Conservation (phyloP, 2,329 filamentous ascomycete genomes). For the Acrocalymma vagum region DNA sequence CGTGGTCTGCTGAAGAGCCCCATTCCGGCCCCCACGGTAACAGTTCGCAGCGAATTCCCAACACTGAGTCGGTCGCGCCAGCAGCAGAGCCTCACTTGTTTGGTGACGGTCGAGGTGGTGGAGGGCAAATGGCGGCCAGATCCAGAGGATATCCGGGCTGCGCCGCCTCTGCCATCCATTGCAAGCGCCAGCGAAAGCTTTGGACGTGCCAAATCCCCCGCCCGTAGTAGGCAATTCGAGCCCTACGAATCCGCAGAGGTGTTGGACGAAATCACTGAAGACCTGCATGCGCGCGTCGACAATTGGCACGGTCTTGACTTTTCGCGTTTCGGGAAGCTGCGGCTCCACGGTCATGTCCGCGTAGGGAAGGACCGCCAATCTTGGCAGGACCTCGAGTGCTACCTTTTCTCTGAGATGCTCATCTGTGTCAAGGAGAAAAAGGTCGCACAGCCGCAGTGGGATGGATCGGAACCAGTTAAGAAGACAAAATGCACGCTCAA, state of each 20-base stretch:
- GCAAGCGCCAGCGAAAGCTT: constrained; percentile 57
- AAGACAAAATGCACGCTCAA: constrained; percentile 86
- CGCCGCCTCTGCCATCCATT: constrained; percentile 59
- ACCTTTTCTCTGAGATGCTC: constrained; percentile 97
- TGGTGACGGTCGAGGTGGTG: constrained; percentile 92
- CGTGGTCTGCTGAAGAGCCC: constrained; percentile 78
- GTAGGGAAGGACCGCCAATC: constrained; percentile 96
- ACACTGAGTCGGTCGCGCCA: constrained; percentile 91
- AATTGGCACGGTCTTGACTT: constrained; percentile 99
- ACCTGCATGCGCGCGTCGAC: constrained; percentile 85
- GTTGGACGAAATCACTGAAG: constrained; percentile 86
- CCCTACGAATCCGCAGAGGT: constrained; percentile 80
- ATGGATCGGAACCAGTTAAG: constrained; percentile 64
- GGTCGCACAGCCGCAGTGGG: constrained; percentile 71
- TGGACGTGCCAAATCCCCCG: constrained; percentile 66
- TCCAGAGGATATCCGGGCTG: constrained; percentile 74
- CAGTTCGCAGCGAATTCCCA: constrained; percentile 94
- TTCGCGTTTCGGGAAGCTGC: constrained; percentile 88
- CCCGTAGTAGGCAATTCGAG: constrained; percentile 55
- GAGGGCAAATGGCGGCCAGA: constrained; percentile 91
- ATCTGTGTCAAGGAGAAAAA: constrained; percentile 99
- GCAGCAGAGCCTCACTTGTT: constrained; percentile 92
- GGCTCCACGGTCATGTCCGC: constrained; percentile 86
- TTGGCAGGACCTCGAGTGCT: constrained; percentile 98
- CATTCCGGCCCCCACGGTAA: constrained; percentile 90